Percentiles rank a stretch among this genome's conserved stretches.
Evolutionary conservation across 805 yeast species (phyloP).

Genomic region (Helenozyma baotianmanensis): DNA sequence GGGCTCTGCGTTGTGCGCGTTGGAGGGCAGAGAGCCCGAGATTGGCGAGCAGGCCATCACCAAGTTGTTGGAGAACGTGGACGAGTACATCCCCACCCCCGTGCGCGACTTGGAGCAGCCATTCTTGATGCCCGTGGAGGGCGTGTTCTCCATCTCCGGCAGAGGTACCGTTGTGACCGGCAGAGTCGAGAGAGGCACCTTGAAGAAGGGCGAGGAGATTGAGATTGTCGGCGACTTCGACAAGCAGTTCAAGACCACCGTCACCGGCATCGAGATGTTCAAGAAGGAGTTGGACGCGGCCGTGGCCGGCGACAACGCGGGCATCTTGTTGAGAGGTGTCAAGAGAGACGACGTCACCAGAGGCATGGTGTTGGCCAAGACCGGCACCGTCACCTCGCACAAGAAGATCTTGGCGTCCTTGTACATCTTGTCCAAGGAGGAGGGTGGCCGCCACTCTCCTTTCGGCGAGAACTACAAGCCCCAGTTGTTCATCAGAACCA

Average conservation of each 20-base stretch:
- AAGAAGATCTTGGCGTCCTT: constrained; percentile 89
- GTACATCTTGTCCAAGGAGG: constrained; percentile 90
- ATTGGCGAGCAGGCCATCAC: constrained; percentile 83
- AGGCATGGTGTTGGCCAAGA: constrained; percentile 96
- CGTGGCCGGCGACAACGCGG: constrained; percentile 99
- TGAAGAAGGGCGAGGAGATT: constrained; percentile 97
- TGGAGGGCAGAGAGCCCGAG: constrained; percentile 83
- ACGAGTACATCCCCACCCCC: constrained; percentile 94
- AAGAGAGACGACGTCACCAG: constrained; percentile 95
- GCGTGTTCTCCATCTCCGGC: constrained; percentile 96
- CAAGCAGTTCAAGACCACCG: constrained; percentile 85
- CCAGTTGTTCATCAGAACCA: constrained; percentile 93
- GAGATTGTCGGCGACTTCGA: constrained; percentile 93
- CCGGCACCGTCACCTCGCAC: constrained; percentile 89
- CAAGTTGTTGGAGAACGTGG: constrained; percentile 87
- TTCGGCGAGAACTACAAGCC: constrained; percentile 98
- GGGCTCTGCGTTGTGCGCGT: constrained; percentile 98
- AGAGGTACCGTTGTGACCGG: constrained; percentile 99
- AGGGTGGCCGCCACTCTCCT: constrained; percentile 99
- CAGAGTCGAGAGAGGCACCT: constrained; percentile 96
- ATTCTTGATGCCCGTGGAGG: constrained; percentile 96
- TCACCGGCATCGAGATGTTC: constrained; percentile 99
- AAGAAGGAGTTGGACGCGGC: constrained; percentile 97
- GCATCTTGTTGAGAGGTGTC: constrained; percentile 94
- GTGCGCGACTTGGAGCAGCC: constrained; percentile 93